Evolutionary conservation across 2,329 filamentous ascomycete species (phyloP).

Genomic region (Chalaropsis ovoidea): DNA sequence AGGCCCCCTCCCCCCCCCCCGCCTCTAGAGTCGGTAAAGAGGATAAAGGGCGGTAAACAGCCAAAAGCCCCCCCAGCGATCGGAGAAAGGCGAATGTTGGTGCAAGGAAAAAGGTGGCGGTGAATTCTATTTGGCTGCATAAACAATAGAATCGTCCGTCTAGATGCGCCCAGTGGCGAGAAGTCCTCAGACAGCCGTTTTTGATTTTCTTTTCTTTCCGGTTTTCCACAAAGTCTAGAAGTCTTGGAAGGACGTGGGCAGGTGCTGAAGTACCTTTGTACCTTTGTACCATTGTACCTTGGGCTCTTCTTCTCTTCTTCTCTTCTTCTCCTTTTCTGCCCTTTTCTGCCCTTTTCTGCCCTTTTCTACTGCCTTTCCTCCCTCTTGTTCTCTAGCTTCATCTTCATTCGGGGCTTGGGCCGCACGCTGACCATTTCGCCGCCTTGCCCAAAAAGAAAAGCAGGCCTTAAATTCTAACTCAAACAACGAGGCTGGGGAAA

Average conservation of each 20-base stretch:
- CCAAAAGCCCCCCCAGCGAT: neutral
- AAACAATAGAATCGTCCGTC: neutral
- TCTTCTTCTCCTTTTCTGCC: neutral
- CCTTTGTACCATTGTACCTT: neutral
- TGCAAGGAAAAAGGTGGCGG: neutral
- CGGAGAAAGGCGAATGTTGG: neutral
- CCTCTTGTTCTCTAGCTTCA: neutral
- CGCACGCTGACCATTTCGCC: neutral
- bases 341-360: neutral
- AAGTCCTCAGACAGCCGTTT: neutral
- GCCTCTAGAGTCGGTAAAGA: neutral
- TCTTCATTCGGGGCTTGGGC: neutral
- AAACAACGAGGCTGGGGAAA: conserved; percentile 2
- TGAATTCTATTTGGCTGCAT: neutral
- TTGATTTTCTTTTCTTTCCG: neutral
- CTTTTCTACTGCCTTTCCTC: neutral
- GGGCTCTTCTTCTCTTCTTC: no score
- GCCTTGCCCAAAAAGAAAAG: neutral
- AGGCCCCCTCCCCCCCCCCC: neutral
- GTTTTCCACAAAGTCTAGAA: neutral
- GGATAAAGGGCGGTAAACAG: conserved; percentile 5
- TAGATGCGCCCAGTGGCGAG: neutral
- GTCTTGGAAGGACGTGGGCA: neutral
- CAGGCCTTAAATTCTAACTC: conserved; percentile 5
- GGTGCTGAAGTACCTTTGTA: neutral